Base-by-base conservation (phyloP, 345 rosid species). In the Eucalyptus curtisii region DNA sequence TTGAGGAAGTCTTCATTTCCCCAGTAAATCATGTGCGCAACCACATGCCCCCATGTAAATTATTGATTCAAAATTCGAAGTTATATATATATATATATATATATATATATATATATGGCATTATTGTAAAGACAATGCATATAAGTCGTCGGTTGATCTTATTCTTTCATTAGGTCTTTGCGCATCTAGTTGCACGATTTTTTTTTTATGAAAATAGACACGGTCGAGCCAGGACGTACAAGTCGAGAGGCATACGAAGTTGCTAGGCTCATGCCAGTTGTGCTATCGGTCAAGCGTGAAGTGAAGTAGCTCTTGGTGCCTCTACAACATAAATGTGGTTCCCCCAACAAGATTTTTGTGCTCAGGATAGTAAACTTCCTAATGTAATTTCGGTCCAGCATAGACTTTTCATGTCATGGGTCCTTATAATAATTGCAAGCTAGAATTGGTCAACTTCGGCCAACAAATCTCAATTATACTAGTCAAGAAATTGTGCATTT, bases 151-250 rank as follows among this genome's bases (percentile, higher is more conserved):
- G 1, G 25, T 33, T 8, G 22, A 76, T 76, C 15, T 37, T 37
- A 10, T 76, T 1, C 27, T 37, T 19, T 61, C 25, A 20, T 37
- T 10, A 76, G 82, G 14, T 20, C 82, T 37, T 10, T 37, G 45
- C 2, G 2, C 47, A 6, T 76, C 47, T 76, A 76, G 15, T 10
- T 76, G 82, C 27, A 3, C 27, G 0, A 37, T 30, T 13, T 13
- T 17, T 3, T 53, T 57, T 30, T 30, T 7, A 10, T 24, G 25
- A 76, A 20, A 37, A 20, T 4, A 44, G 2, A 10, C 82, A 19
- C 9, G 5, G 1, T 76, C 15, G 0, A 20, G 47, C 5, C 0
- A 76, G 14, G 30, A 20, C 3, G 24, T 76, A 76, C 3, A 7
- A 71, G 81, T 71, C 1, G 3, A 71, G 81, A 40, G 16, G 30